Evolutionary conservation across 345 rosid genomes (phyloP).

Genomic region (Eucalyptus cloeziana): DNA sequence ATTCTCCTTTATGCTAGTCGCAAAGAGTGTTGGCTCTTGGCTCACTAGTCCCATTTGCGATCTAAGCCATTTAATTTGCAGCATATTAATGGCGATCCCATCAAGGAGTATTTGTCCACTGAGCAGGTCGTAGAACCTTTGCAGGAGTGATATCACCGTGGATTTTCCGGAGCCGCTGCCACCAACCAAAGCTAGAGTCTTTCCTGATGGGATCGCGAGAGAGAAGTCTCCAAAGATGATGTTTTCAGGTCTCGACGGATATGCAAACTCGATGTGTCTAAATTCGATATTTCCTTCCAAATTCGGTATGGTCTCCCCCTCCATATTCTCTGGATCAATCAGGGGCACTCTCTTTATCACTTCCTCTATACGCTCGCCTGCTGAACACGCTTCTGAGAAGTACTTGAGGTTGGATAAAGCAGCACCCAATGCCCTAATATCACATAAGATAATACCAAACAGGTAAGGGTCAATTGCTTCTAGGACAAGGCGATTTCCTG

Average conservation of each 20-base stretch:
- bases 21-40: slow-evolving; percentile 69
- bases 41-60: slow-evolving; percentile 76
- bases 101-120: slow-evolving; percentile 61
- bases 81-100: slow-evolving; percentile 33
- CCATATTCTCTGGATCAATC: slow-evolving; percentile 47
- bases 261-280: slow-evolving; percentile 43
- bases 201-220: slow-evolving; percentile 50
- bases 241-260: slow-evolving; percentile 71
- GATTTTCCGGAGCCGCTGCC: slow-evolving; percentile 88
- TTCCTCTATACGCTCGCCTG: slow-evolving; percentile 49
- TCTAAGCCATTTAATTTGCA: slow-evolving; percentile 79
- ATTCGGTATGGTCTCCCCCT: slow-evolving; percentile 33
- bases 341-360: slow-evolving; percentile 61
- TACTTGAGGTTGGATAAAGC: slow-evolving; percentile 62
- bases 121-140: slow-evolving; percentile 68
- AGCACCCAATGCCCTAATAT: slow-evolving; percentile 48
- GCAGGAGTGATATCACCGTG: slow-evolving; percentile 59
- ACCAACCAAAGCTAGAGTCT: slow-evolving; percentile 73
- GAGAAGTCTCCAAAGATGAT: slow-evolving; percentile 41
- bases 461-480: not conserved
- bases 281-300: slow-evolving; percentile 58
- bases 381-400: slow-evolving; percentile 58
- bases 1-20: slow-evolving; percentile 61
- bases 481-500: not conserved
- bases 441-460: not conserved